Percentiles rank a stretch among this genome's conserved stretches.
These are phyloP conservation scores for Xerocomellus intermedius DNA, from an alignment of 768 basidiomycete species.

Conservation along the genomic window DNA sequence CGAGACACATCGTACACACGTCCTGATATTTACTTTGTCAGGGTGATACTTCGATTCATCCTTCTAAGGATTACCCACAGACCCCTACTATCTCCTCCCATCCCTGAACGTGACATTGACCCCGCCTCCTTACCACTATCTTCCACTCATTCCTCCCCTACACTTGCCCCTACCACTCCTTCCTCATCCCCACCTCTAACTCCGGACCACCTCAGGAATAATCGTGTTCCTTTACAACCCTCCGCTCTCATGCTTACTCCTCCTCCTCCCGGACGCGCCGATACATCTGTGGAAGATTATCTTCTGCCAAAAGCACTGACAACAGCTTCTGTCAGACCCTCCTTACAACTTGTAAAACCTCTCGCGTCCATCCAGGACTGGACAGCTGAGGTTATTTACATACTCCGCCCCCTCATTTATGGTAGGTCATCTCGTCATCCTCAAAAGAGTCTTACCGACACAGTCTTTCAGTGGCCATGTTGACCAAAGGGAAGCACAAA, in stretches of 20 bases:
- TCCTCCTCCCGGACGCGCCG: conserved; percentile 50
- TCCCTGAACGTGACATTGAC: conserved; percentile 88
- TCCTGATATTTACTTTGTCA: conserved; percentile 32
- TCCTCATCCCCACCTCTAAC: conserved; percentile 56
- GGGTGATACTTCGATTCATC: conserved; percentile 70
- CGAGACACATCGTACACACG: neutral
- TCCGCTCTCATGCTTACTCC: conserved; percentile 56
- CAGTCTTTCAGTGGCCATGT: conserved; percentile 20
- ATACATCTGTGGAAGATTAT: conserved; percentile 71
- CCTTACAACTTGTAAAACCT: conserved; percentile 61
- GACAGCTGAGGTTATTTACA: conserved; percentile 70
- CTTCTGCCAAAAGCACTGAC: conserved; percentile 80
- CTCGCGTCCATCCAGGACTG: conserved; percentile 68
- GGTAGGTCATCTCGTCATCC: conserved; percentile 43
- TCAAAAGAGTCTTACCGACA: conserved; percentile 4
- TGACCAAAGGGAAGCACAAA: conserved; percentile 24
- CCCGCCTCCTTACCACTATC: conserved; percentile 60
- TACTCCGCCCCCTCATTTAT: conserved; percentile 73
- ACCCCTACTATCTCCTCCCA: conserved; percentile 72
- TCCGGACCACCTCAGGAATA: conserved; percentile 81
- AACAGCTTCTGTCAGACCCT: conserved; percentile 67
- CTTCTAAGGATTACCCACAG: conserved; percentile 74
- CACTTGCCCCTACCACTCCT: conserved; percentile 57
- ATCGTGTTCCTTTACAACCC: conserved; percentile 62
- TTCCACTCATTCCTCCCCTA: conserved; percentile 56